Conservation (phyloP, 768 basidiomycete genomes). For the Suillus cothurnatus region DNA sequence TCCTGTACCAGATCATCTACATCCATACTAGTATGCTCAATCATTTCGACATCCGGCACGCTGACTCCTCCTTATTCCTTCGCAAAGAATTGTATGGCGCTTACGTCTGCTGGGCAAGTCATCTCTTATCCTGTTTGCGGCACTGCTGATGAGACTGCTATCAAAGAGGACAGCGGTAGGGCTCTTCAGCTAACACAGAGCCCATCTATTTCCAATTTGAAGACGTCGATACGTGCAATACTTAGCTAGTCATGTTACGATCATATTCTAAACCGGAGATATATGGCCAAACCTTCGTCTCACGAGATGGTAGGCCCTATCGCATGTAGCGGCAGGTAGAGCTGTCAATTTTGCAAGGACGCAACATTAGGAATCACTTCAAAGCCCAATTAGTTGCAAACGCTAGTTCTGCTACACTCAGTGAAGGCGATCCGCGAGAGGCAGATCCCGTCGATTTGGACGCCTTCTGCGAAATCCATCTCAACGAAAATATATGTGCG, state of each 20-base stretch:
- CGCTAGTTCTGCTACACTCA: slow-evolving; percentile 28
- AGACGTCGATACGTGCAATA: slow-evolving; percentile 61
- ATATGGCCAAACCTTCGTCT: slow-evolving; percentile 60
- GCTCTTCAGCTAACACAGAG: slow-evolving; percentile 50
- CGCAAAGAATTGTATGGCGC: slow-evolving; percentile 74
- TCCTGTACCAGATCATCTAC: slow-evolving; percentile 72
- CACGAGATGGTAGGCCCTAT: slow-evolving; percentile 71
- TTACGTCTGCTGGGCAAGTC: slow-evolving; percentile 63
- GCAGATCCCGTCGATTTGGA: slow-evolving; percentile 64
- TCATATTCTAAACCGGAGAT: slow-evolving; percentile 83
- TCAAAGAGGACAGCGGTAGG: slow-evolving; percentile 62
- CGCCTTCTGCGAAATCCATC: slow-evolving; percentile 76
- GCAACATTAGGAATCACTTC: slow-evolving; percentile 60
- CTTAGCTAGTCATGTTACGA: slow-evolving; percentile 79
- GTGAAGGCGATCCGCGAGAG: slow-evolving; percentile 40
- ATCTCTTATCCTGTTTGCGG: slow-evolving; percentile 10
- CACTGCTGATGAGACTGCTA: slow-evolving; percentile 13
- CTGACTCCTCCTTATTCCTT: slow-evolving; percentile 76
- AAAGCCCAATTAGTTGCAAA: slow-evolving; percentile 34
- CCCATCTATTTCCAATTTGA: slow-evolving; percentile 77
- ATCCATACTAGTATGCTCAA: slow-evolving; percentile 72
- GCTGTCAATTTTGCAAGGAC: slow-evolving; percentile 70
- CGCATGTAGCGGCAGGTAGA: slow-evolving; percentile 88
- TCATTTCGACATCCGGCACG: slow-evolving; percentile 79
- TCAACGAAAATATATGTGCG: slow-evolving; percentile 68